Conservation (phyloP, 306 rosid species). For the Pachyrhizus erosus region DNA sequence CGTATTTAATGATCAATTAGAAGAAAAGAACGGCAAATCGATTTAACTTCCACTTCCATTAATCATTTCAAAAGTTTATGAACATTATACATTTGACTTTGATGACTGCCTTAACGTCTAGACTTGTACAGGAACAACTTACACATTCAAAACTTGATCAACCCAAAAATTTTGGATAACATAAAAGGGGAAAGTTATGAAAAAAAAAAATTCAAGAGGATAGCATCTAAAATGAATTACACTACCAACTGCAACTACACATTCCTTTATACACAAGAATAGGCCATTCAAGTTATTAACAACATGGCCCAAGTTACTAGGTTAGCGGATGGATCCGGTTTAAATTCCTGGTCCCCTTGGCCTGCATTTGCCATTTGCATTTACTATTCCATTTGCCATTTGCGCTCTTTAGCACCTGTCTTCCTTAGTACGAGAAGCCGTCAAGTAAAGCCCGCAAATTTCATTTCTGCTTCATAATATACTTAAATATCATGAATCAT, state of each 20-base stretch:
- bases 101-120: conserved; percentile 35
- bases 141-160: conserved; percentile 30
- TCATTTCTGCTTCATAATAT: conserved; percentile 51
- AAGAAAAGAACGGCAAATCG: not conserved
- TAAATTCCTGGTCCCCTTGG: conserved; percentile 43
- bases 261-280: conserved; percentile 59
- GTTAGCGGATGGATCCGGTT: conserved; percentile 49
- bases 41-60: conserved; percentile 28
- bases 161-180: conserved; percentile 28
- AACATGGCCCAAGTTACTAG: conserved; percentile 54
- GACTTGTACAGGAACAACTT: conserved; percentile 43
- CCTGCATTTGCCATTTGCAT: conserved; percentile 40
- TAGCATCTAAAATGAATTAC: conserved; percentile 44
- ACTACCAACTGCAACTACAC: conserved; percentile 50
- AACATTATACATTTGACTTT: conserved; percentile 38
- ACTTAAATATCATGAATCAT: conserved; percentile 67
- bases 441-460: conserved; percentile 48
- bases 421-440: conserved; percentile 58
- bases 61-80: conserved; percentile 35
- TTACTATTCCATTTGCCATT: conserved; percentile 46
- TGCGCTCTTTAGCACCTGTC: conserved; percentile 54
- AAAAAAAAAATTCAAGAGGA: not conserved
- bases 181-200: not conserved
- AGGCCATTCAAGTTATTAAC: conserved; percentile 51
- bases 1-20: conserved; percentile 4